These are phyloP conservation scores for Saccharomycopsis schoenii DNA, from an alignment of 805 yeast genomes.

Conservation along the genomic window DNA sequence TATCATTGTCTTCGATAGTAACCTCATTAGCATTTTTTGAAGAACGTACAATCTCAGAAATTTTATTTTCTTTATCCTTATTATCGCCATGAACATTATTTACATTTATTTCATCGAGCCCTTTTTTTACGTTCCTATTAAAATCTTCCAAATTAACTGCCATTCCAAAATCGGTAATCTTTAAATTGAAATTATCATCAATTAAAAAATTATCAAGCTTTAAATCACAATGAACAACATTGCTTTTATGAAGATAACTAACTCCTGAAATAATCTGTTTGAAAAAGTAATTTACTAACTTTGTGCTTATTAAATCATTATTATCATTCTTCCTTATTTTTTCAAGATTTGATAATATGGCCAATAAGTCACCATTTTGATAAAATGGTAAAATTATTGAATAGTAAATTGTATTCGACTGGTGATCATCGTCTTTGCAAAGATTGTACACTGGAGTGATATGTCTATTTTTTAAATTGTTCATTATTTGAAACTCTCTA, in stretches of 20 bases:
- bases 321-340: not conserved
- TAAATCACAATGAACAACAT: conserved; percentile 82
- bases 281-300: conserved; percentile 11
- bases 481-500: conserved; percentile 19
- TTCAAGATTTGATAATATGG: conserved; percentile 7
- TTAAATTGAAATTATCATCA: conserved; percentile 78
- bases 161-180: conserved; percentile 85
- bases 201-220: conserved; percentile 85
- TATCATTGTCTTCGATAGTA: not conserved
- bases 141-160: conserved; percentile 3
- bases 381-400: conserved; percentile 15
- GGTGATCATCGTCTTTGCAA: conserved; percentile 11
- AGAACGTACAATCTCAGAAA: not conserved
- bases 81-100: not conserved
- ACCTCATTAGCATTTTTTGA: too few species aligned
- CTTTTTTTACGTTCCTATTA: too few species aligned
- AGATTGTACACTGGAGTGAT: conserved; percentile 14
- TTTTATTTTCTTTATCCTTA: not conserved
- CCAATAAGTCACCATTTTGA: conserved; percentile 15
- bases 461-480: conserved; percentile 13
- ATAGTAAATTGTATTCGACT: conserved; percentile 4
- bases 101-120: too few species aligned
- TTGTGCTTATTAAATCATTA: not conserved
- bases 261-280: conserved; percentile 36
- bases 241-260: conserved; percentile 54